These are phyloP conservation scores for Seiridium cupressi DNA, from an alignment of 2,329 filamentous ascomycete species.

Conservation along the genomic window DNA sequence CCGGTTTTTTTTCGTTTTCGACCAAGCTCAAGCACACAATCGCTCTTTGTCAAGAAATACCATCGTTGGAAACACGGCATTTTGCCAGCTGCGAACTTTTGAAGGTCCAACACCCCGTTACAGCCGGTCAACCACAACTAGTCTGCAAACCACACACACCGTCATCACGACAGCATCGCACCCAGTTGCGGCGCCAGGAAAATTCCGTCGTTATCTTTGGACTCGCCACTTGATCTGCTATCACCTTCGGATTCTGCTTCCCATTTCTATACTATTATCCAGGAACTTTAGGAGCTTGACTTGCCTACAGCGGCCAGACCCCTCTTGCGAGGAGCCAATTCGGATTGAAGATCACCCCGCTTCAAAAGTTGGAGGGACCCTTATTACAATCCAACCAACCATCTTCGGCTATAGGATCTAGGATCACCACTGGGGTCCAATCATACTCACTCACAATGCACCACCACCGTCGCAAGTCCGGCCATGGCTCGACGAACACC, in stretches of 20 bases:
- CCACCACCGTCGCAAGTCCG: conserved; percentile 56
- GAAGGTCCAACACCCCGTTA: background rate
- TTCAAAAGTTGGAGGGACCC: conserved; percentile 8
- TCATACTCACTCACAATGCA: conserved; percentile 42
- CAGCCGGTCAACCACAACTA: background rate
- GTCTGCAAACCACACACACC: too few relatives aligned
- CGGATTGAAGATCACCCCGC: background rate
- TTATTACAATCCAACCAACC: conserved; percentile 10
- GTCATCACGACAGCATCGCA: too few relatives aligned
- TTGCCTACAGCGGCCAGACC: background rate
- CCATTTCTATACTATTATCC: background rate
- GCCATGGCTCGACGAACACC: conserved; percentile 49
- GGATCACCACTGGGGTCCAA: conserved; percentile 16
- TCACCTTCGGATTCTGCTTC: too few relatives aligned
- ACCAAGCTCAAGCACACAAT: conserved; percentile 5
- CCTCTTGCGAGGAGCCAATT: background rate
- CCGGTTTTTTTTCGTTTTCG: background rate
- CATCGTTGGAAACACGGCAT: background rate
- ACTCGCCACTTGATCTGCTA: too few relatives aligned
- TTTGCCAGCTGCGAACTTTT: too few relatives aligned
- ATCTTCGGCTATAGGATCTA: conserved; percentile 11
- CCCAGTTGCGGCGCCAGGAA: too few relatives aligned
- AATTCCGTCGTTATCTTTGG: too few relatives aligned
- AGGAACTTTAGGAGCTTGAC: background rate
- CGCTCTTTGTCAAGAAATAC: background rate